Percentiles rank a stretch among this genome's conserved stretches.
These are phyloP conservation scores for Aphanomyces invadans DNA, from an alignment of 352 stramenopile genomes.

Conservation along the genomic window DNA sequence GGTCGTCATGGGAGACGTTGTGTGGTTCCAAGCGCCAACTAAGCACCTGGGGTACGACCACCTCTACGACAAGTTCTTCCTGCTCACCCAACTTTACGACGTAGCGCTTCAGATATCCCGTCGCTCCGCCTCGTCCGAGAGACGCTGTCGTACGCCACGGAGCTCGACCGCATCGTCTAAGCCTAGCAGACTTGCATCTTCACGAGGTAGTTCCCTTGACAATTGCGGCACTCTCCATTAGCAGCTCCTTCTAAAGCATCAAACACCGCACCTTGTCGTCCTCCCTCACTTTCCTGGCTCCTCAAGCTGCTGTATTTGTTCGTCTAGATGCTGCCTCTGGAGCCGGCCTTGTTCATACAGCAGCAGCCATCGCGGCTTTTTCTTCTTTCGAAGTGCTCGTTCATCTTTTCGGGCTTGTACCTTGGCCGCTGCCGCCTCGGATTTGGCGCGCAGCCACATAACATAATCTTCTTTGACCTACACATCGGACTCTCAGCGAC, in stretches of 20 bases:
- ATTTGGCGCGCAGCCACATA: conserved; percentile 22
- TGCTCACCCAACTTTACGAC: background rate
- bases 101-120: conserved; percentile 83
- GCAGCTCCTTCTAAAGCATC: no score
- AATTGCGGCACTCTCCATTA: no score
- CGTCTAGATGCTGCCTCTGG: conserved; percentile 6
- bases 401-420: background rate
- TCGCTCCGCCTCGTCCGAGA: conserved; percentile 92
- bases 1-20: conserved; percentile 66
- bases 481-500: no score
- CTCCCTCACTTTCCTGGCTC: background rate
- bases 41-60: conserved; percentile 55
- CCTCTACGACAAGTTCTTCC: background rate
- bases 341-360: conserved; percentile 16
- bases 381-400: background rate
- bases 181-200: background rate
- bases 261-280: no score
- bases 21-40: conserved; percentile 88
- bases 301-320: background rate
- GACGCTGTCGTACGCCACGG: conserved; percentile 93
- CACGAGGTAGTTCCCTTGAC: background rate
- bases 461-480: conserved; percentile 26
- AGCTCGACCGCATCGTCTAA: conserved; percentile 91
- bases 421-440: conserved; percentile 4
- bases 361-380: conserved; percentile 21